These are phyloP conservation scores for Gaillardinia entomophila DNA, from an alignment of 805 yeast genomes.

Conservation along the genomic window DNA sequence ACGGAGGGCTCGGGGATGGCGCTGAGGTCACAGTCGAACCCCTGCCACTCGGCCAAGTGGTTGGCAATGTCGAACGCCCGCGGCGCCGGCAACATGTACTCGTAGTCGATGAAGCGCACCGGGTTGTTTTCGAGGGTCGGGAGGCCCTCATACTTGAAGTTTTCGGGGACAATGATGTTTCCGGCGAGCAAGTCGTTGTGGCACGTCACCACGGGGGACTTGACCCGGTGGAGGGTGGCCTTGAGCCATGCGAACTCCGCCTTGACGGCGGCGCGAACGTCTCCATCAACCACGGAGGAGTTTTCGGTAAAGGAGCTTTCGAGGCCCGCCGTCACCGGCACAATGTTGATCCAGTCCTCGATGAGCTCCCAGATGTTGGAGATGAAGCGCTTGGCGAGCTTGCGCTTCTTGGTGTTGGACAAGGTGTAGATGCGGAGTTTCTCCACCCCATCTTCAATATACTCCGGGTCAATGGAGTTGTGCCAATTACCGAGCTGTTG, in stretches of 20 bases:
- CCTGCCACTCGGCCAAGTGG: conserved; percentile 79
- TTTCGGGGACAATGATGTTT: conserved; percentile 56
- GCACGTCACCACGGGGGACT: conserved; percentile 54
- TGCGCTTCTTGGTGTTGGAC: conserved; percentile 7
- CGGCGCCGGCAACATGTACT: conserved; percentile 67
- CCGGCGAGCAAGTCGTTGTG: conserved; percentile 76
- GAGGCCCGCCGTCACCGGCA: conserved; percentile 46
- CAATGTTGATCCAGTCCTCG: conserved; percentile 55
- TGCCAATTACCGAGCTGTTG: conserved; percentile 72
- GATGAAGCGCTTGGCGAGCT: conserved; percentile 23
- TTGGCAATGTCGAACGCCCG: conserved; percentile 71
- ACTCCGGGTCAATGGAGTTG: conserved; percentile 36
- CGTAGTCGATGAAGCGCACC: conserved; percentile 63
- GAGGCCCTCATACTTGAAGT: conserved; percentile 8
- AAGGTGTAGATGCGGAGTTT: conserved; percentile 28
- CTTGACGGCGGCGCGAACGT: conserved; percentile 31
- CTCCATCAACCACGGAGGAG: conserved; percentile 10
- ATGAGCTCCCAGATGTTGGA: conserved; percentile 56
- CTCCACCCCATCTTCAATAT: conserved; percentile 43
- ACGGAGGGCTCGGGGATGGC: conserved; percentile 51
- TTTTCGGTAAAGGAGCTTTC: conserved; percentile 31
- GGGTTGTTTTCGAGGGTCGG: conserved; percentile 28
- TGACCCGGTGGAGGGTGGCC: conserved; percentile 24
- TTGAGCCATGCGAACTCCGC: conserved; percentile 55
- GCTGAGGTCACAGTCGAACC: conserved; percentile 61